Conservation (phyloP, 2,329 filamentous ascomycete genomes). For the Aspergillus pseudoviridinutans region DNA sequence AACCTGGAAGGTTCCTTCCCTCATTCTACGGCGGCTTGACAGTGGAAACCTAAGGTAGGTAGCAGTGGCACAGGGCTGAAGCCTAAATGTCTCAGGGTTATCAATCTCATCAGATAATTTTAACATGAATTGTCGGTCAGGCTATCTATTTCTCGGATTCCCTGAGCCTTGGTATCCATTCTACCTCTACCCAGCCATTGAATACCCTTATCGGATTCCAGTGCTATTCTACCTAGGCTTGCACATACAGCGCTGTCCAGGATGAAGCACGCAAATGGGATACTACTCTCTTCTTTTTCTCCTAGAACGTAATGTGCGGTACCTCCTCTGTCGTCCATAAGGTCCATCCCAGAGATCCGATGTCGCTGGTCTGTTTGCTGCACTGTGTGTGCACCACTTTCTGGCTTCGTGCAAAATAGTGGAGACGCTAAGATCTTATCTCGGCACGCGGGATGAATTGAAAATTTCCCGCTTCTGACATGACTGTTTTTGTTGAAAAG, state of each 20-base stretch:
- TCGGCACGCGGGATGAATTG: conserved; percentile 7
- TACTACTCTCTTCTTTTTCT: no score
- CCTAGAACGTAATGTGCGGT: not conserved
- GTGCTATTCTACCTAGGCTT: not conserved
- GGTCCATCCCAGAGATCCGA: conserved; percentile 13
- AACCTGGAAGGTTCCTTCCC: no score
- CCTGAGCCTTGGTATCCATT: not conserved
- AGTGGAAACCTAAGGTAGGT: not conserved
- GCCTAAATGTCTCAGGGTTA: not conserved
- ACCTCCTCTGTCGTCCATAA: not conserved
- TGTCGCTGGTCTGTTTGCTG: conserved; percentile 11
- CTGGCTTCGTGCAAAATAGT: not conserved
- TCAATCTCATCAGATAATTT: conserved; percentile 3
- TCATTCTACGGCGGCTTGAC: not conserved
- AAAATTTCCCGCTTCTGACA: not conserved
- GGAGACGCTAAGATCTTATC: conserved; percentile 22
- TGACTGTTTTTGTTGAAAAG: not conserved
- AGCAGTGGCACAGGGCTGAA: not conserved
- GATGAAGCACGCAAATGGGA: not conserved
- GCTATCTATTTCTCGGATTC: not conserved
- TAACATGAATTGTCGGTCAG: not conserved
- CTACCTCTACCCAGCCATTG: not conserved
- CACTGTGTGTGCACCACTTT: not conserved
- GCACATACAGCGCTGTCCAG: not conserved
- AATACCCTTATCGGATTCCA: no score